These are phyloP conservation scores for Tuber indicum DNA, from an alignment of 495 filamentous ascomycete species.

Conservation along the genomic window DNA sequence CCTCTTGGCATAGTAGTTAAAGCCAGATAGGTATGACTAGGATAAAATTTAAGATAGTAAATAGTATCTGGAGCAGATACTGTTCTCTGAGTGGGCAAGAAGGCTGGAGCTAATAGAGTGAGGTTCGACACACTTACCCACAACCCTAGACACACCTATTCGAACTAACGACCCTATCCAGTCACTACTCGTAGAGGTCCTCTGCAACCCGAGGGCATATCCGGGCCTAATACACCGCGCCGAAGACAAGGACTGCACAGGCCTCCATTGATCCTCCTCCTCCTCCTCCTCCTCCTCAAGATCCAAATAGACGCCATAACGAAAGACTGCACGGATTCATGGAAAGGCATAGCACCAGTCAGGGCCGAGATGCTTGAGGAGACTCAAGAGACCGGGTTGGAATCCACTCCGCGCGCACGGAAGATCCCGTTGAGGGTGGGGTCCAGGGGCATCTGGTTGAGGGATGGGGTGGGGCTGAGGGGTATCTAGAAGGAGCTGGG, in stretches of 20 bases:
- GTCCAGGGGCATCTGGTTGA: constrained; percentile 50
- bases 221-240: constrained; percentile 73
- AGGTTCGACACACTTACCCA: too few species aligned
- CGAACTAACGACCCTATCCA: not conserved
- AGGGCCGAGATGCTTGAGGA: constrained; percentile 58
- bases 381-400: constrained; percentile 60
- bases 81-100: too few species aligned
- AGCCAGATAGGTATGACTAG: too few species aligned
- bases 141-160: not conserved
- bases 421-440: constrained; percentile 51
- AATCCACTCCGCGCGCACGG: constrained; percentile 62
- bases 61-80: too few species aligned
- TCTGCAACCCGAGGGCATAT: constrained; percentile 48
- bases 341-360: constrained; percentile 56
- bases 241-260: constrained; percentile 82
- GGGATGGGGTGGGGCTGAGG: constrained; percentile 55
- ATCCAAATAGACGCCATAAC: constrained; percentile 54
- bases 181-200: constrained; percentile 51
- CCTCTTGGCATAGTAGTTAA: too few species aligned
- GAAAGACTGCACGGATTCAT: constrained; percentile 60
- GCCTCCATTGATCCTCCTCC: constrained; percentile 57
- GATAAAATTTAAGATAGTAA: too few species aligned
- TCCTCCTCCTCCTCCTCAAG: constrained; percentile 55
- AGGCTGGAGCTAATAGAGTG: too few species aligned
- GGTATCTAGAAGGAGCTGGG: constrained; percentile 57